These are phyloP conservation scores for Sporothrix dimorphospora DNA, from an alignment of 2,329 filamentous ascomycete species.

Conservation along the genomic window DNA sequence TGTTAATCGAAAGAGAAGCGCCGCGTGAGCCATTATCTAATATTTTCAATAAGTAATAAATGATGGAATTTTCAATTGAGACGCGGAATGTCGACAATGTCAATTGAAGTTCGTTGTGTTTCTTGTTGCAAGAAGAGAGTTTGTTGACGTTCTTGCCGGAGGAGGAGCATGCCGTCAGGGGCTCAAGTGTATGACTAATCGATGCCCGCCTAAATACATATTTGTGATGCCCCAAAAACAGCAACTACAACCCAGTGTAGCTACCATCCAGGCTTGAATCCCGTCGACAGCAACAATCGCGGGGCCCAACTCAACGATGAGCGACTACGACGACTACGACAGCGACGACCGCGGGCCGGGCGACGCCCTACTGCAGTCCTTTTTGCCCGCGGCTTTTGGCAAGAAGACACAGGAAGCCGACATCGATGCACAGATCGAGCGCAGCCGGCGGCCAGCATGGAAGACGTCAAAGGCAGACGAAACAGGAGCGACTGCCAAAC, in stretches of 20 bases:
- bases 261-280: constrained; percentile 1
- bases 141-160: constrained; percentile 9
- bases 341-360: constrained; percentile 58
- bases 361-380: constrained; percentile 71
- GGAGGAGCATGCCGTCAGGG: neutral
- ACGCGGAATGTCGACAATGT: neutral
- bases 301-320: constrained; percentile 39
- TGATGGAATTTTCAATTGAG: too few species aligned
- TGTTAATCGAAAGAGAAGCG: neutral
- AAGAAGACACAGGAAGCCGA: constrained; percentile 76
- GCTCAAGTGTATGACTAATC: neutral
- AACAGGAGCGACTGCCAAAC: too few species aligned
- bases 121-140: neutral
- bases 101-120: neutral
- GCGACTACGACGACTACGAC: constrained; percentile 60
- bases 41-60: too few species aligned
- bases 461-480: constrained; percentile 32
- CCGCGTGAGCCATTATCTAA: neutral
- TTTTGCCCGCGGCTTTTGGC: constrained; percentile 82
- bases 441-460: constrained; percentile 65
- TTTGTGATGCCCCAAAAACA: neutral
- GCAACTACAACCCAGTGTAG: neutral
- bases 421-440: constrained; percentile 78
- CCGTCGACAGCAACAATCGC: neutral
- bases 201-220: neutral